phyloP scores from a whole-genome alignment of 2,329 filamentous ascomycete species.

The Neonectria faginata region DNA sequence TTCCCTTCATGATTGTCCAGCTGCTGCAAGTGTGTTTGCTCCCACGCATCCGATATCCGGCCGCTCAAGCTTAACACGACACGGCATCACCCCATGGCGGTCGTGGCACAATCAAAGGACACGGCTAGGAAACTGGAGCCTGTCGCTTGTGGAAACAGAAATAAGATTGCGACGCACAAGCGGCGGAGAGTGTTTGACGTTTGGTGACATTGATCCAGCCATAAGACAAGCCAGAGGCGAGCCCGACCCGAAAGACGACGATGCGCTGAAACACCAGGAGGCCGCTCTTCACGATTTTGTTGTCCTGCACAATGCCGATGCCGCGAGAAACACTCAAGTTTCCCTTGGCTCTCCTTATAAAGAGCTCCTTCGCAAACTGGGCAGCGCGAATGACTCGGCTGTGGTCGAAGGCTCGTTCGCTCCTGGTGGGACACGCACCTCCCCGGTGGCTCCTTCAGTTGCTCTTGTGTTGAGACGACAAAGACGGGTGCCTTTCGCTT shows the following conservation, averaged over 20 bases:
- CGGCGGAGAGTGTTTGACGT: slow-evolving; percentile 14
- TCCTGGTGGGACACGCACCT: slow-evolving; percentile 11
- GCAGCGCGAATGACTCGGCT: not conserved
- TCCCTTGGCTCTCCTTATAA: not conserved
- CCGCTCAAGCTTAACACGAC: not conserved
- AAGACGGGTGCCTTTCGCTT: slow-evolving; percentile 3
- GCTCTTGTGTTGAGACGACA: slow-evolving; percentile 3
- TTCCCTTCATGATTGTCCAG: slow-evolving; percentile 7
- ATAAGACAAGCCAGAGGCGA: not conserved
- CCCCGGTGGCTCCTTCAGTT: not conserved
- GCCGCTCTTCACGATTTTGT: not conserved
- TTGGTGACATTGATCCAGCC: slow-evolving; percentile 3
- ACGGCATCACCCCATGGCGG: slow-evolving; percentile 10
- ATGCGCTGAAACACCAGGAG: not conserved
- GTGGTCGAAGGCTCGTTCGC: slow-evolving; percentile 6
- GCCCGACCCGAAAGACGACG: not conserved
- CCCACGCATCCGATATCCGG: not conserved
- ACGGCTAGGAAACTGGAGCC: slow-evolving; percentile 5
- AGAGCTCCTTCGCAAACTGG: not conserved
- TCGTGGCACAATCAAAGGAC: slow-evolving; percentile 20
- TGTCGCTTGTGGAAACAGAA: slow-evolving; percentile 21
- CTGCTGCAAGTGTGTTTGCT: slow-evolving; percentile 14
- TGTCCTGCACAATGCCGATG: not conserved
- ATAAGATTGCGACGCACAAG: slow-evolving; percentile 24
- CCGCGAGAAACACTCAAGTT: too few relatives aligned